Evolutionary conservation across 108 stramenopile species (phyloP).

Genomic region (Skeletonema potamos): DNA sequence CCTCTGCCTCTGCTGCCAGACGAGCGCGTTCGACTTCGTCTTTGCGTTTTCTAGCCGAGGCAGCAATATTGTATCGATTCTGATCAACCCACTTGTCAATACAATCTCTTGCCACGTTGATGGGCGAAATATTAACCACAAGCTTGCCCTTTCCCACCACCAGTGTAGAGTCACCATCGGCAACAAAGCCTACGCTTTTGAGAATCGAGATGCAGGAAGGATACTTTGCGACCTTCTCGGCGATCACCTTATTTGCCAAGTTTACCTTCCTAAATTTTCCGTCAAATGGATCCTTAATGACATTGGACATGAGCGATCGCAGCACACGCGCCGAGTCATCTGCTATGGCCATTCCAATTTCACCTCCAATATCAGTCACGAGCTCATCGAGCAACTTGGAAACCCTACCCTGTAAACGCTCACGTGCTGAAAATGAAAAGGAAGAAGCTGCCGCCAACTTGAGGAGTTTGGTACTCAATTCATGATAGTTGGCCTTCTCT

Average conservation of each 20-base stretch:
- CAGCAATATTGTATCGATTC: conserved; percentile 70
- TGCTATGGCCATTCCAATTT: conserved; percentile 56
- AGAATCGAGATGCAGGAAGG: conserved; percentile 57
- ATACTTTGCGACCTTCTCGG: conserved; percentile 58
- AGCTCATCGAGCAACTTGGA: conserved; percentile 58
- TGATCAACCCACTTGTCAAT: conserved; percentile 85
- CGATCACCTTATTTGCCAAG: conserved; percentile 71
- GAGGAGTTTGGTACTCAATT: conserved; percentile 63
- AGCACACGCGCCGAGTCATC: conserved; percentile 72
- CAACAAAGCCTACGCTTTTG: conserved; percentile 68
- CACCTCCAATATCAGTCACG: conserved; percentile 37
- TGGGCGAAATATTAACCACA: conserved; percentile 76
- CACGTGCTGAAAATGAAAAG: conserved; percentile 79
- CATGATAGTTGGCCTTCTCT: conserved; percentile 58
- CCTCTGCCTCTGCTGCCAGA: conserved; percentile 48
- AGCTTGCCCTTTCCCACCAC: conserved; percentile 61
- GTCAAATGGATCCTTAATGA: conserved; percentile 70
- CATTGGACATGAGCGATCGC: conserved; percentile 67
- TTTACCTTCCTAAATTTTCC: conserved; percentile 76
- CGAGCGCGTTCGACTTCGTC: conserved; percentile 61
- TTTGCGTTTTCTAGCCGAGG: conserved; percentile 62
- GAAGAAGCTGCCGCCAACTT: conserved; percentile 69
- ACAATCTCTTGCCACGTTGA: conserved; percentile 70
- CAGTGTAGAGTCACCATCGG: conserved; percentile 45
- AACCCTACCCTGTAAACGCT: conserved; percentile 66